phyloP scores from a whole-genome alignment of 2,329 filamentous ascomycete species.

The Alternaria solani region DNA sequence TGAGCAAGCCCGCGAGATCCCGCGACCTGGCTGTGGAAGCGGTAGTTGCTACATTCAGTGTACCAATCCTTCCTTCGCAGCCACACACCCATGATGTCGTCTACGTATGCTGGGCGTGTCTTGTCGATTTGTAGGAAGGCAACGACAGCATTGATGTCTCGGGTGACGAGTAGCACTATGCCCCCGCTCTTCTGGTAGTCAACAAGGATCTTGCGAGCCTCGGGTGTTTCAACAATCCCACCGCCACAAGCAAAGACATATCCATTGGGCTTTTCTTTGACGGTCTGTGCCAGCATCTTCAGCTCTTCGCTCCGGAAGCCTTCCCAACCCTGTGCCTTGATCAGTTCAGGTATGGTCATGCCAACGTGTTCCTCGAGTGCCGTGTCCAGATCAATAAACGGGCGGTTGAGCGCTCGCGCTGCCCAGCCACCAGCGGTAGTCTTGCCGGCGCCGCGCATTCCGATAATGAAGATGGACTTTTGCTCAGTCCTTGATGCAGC shows the following conservation, averaged over 20 bases:
- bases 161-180: constrained; percentile 84
- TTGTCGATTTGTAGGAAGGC: constrained; percentile 89
- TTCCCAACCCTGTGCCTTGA: constrained; percentile 82
- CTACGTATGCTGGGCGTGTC: constrained; percentile 88
- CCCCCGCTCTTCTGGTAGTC: constrained; percentile 79
- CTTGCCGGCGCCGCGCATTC: constrained; percentile 97
- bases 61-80: constrained; percentile 88
- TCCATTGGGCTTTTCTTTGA: constrained; percentile 76
- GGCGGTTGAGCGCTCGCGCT: constrained; percentile 74
- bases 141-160: constrained; percentile 87
- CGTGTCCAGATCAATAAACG: constrained; percentile 85
- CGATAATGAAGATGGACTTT: constrained; percentile 89
- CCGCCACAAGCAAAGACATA: constrained; percentile 94
- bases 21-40: constrained; percentile 83
- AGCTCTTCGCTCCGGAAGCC: constrained; percentile 84
- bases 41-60: constrained; percentile 89
- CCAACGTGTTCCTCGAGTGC: constrained; percentile 80
- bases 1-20: constrained; percentile 59
- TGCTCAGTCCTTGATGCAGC: constrained; percentile 45
- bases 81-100: constrained; percentile 92
- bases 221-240: constrained; percentile 85
- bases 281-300: constrained; percentile 73
- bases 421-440: constrained; percentile 92
- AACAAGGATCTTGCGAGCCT: constrained; percentile 77
- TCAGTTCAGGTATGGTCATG: constrained; percentile 85